Conservation (phyloP, 2,329 filamentous ascomycete genomes). For the Tolypocladium ophioglossoides region DNA sequence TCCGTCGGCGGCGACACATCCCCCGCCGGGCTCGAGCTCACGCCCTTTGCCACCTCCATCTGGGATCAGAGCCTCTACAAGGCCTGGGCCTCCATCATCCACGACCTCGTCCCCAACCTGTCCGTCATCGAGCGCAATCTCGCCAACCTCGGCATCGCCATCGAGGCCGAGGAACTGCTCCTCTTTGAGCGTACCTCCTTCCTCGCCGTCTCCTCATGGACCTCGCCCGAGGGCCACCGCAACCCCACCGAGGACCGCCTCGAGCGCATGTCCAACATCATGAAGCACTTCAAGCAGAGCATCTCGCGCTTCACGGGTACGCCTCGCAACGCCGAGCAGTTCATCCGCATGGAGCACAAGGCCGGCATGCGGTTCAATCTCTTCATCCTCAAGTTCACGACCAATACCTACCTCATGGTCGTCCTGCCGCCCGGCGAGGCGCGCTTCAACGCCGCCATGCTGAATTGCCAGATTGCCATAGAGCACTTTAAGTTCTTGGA, state of each 20-base stretch:
- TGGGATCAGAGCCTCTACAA: slow-evolving; percentile 99
- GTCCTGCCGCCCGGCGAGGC: slow-evolving; percentile 86
- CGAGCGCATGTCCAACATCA: slow-evolving; percentile 89
- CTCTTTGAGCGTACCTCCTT: slow-evolving; percentile 95
- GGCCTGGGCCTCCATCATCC: slow-evolving; percentile 96
- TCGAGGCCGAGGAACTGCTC: slow-evolving; percentile 87
- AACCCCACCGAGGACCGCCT: slow-evolving; percentile 92
- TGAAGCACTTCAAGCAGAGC: slow-evolving; percentile 95
- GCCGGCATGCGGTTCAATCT: slow-evolving; percentile 72
- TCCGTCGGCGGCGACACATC: slow-evolving; percentile 20
- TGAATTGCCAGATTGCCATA: slow-evolving; percentile 82
- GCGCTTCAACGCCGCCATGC: slow-evolving; percentile 77
- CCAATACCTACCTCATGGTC: slow-evolving; percentile 93
- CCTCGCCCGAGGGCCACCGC: slow-evolving; percentile 57
- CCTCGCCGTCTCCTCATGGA: slow-evolving; percentile 89
- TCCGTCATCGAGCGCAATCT: slow-evolving; percentile 80
- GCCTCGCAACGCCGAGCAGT: slow-evolving; percentile 72
- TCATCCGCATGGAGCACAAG: slow-evolving; percentile 72
- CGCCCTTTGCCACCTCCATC: slow-evolving; percentile 90
- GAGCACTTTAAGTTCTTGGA: slow-evolving; percentile 67
- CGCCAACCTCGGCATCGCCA: slow-evolving; percentile 68
- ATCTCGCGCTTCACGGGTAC: slow-evolving; percentile 67
- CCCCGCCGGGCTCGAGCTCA: slow-evolving; percentile 48
- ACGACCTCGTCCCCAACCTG: slow-evolving; percentile 93
- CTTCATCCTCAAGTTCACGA: slow-evolving; percentile 91